These are phyloP conservation scores for Penicillium hordei DNA, from an alignment of 2,329 filamentous ascomycete species.

Conservation along the genomic window DNA sequence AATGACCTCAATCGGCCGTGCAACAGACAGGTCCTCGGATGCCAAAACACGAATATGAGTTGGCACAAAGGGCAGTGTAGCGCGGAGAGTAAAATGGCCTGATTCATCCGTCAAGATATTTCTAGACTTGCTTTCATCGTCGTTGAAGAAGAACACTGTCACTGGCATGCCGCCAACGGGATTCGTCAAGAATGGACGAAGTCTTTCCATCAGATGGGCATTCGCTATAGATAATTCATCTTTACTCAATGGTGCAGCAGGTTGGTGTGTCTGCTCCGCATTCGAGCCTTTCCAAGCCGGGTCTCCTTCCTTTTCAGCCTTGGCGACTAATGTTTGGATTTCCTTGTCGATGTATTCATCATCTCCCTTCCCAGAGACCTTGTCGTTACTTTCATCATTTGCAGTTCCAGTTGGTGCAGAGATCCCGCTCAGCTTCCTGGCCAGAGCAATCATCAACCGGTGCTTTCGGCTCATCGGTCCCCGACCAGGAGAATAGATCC, in stretches of 20 bases:
- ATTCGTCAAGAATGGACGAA: constrained; percentile 86
- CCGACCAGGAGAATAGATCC: constrained; percentile 85
- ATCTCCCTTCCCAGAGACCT: constrained; percentile 46
- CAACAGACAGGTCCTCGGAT: constrained; percentile 78
- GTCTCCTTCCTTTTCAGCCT: constrained; percentile 69
- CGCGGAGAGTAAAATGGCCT: constrained; percentile 81
- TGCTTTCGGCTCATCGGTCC: constrained; percentile 86
- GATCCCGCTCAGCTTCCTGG: constrained; percentile 82
- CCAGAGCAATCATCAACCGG: constrained; percentile 79
- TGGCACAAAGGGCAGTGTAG: constrained; percentile 82
- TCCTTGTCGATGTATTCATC: constrained; percentile 70
- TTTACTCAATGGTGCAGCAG: constrained; percentile 57
- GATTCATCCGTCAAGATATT: constrained; percentile 83
- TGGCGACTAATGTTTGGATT: constrained; percentile 72
- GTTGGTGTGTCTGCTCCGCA: constrained; percentile 41
- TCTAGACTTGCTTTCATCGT: constrained; percentile 74
- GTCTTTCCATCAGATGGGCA: constrained; percentile 78
- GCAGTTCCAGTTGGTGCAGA: constrained; percentile 58
- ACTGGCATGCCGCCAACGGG: constrained; percentile 75
- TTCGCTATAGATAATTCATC: constrained; percentile 79
- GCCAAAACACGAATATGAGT: constrained; percentile 86
- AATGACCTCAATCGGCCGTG: constrained; percentile 73
- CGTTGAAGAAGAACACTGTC: constrained; percentile 94
- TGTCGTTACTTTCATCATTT: constrained; percentile 40
- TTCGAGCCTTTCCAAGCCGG: constrained; percentile 67